Conservation (phyloP, 371 early-diverging fungal species). For the Zychaea mexicana region DNA sequence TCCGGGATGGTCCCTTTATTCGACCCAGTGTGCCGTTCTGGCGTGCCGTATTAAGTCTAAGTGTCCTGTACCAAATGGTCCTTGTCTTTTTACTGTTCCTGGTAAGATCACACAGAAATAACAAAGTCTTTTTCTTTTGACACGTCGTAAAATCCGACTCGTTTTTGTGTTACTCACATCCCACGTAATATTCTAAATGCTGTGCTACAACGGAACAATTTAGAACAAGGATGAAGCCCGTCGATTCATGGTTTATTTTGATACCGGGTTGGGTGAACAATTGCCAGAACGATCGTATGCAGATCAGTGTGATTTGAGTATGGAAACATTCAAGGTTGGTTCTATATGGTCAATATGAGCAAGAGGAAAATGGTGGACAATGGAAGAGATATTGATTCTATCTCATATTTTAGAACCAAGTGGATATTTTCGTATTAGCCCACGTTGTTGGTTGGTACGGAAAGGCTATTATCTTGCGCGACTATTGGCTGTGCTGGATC, state of each 20-base stretch:
- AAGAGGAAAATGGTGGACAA: background rate
- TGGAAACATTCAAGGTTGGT: constrained; percentile 71
- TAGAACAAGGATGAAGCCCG: constrained; percentile 88
- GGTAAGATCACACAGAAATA: constrained; percentile 45
- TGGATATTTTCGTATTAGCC: constrained; percentile 94
- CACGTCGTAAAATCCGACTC: background rate
- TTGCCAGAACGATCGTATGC: constrained; percentile 94
- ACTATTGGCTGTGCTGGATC: constrained; percentile 96
- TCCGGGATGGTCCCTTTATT: constrained; percentile 93
- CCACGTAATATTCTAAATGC: background rate
- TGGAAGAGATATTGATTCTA: background rate
- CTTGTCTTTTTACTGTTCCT: constrained; percentile 91
- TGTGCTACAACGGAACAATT: background rate
- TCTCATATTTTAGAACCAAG: constrained; percentile 68
- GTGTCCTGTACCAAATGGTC: constrained; percentile 86
- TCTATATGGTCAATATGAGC: background rate
- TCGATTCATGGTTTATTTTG: constrained; percentile 75
- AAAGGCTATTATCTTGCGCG: constrained; percentile 90
- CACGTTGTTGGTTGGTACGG: constrained; percentile 96
- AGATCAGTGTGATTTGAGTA: constrained; percentile 81
- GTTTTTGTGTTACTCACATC: background rate
- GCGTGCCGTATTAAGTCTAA: constrained; percentile 83
- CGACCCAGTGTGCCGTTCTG: constrained; percentile 96
- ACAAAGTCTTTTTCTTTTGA: background rate
- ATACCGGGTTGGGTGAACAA: constrained; percentile 77